phyloP scores from a whole-genome alignment of 495 filamentous ascomycete species.

The Penicillium flavigenum region DNA sequence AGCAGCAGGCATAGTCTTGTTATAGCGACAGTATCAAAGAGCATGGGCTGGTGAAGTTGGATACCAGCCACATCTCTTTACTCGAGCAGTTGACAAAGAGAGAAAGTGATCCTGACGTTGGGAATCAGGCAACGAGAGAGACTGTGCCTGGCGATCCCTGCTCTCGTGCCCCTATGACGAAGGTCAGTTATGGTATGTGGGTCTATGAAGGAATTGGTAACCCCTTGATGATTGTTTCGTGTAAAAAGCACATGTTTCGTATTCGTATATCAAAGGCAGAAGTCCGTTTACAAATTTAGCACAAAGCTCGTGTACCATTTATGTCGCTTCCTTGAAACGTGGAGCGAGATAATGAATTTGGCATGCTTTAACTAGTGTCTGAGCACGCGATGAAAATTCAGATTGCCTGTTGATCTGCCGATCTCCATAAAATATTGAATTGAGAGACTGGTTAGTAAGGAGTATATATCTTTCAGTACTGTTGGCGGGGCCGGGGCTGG shows the following conservation, averaged over 20 bases:
- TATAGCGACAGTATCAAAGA: constrained; percentile 5
- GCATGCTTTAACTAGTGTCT: neutral
- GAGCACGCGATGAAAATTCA: neutral
- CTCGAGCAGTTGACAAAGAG: constrained; percentile 10
- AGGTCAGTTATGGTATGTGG: constrained; percentile 12
- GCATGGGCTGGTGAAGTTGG: constrained; percentile 13
- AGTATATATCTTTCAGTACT: neutral
- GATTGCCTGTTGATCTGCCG: neutral
- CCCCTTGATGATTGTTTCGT: constrained; percentile 12
- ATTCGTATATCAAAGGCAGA: constrained; percentile 1
- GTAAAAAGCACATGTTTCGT: constrained; percentile 11
- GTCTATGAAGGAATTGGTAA: constrained; percentile 7
- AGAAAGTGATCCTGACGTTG: constrained; percentile 9
- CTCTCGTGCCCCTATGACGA: constrained; percentile 8
- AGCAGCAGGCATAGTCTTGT: constrained; percentile 7
- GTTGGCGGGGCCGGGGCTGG: neutral
- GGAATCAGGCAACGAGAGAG: constrained; percentile 7
- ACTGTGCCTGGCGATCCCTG: constrained; percentile 16
- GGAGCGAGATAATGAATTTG: neutral
- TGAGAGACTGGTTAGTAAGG: neutral
- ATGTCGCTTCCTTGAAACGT: too few relatives aligned
- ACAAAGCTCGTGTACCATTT: neutral
- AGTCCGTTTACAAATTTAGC: neutral
- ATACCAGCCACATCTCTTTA: constrained; percentile 14
- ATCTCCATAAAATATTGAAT: neutral